Percentiles rank a stretch among this genome's conserved stretches.
phyloP scores from a whole-genome alignment of 83 land plant species.

The Picea engelmannii region DNA sequence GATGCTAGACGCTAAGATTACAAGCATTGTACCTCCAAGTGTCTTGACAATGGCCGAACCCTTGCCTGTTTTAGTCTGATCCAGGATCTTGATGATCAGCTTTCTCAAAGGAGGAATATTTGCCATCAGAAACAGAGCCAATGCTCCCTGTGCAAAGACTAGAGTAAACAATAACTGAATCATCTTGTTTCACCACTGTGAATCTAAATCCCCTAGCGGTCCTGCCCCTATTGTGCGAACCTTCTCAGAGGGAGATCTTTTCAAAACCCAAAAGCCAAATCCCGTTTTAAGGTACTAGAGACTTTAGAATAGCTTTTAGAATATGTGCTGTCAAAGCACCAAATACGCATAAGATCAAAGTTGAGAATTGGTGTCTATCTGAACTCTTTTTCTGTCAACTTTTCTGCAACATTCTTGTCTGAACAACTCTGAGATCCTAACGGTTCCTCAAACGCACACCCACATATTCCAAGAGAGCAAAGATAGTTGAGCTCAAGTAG shows the following conservation, averaged over 20 bases:
- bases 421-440: not conserved
- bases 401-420: not conserved
- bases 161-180: conserved; percentile 50
- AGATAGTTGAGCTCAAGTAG: not conserved
- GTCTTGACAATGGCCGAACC: conserved; percentile 69
- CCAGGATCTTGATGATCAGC: conserved; percentile 53
- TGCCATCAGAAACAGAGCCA: conserved; percentile 47
- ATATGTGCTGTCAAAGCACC: not conserved
- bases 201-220: not conserved
- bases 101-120: conserved; percentile 53
- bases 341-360: not conserved
- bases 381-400: not conserved
- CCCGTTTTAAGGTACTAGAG: not conserved
- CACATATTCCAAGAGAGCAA: not conserved
- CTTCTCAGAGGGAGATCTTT: too few relatives aligned
- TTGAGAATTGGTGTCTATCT: not conserved
- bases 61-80: conserved; percentile 58
- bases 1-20: conserved; percentile 42
- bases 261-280: not conserved
- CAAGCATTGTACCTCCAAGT: conserved; percentile 47
- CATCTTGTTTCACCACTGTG: conserved; percentile 28
- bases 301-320: not conserved
- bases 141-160: conserved; percentile 35
- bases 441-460: not conserved
- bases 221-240: too few relatives aligned